Evolutionary conservation across 495 filamentous ascomycete species (phyloP), one percentile per base, ranked within the genome.

Genomic region (Podospora appendiculata): DNA sequence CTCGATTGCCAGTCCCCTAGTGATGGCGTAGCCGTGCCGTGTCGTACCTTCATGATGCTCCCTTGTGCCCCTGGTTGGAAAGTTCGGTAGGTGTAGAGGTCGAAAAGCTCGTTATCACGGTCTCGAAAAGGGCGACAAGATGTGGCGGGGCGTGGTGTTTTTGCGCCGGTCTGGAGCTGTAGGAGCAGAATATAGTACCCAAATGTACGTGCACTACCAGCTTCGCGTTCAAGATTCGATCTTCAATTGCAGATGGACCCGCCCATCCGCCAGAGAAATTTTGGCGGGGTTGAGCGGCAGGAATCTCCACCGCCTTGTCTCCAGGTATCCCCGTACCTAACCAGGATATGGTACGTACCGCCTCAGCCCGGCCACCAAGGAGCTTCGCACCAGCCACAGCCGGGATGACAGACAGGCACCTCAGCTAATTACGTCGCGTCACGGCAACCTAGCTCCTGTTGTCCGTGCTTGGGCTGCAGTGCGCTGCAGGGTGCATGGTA

Each of bases 281-380:
- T 67, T 67, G 64, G 64, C 60, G 64, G 64, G 64, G 60, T 65
- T 32, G 36, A 4, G 47, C 47, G 64, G 64, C 64, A 65, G 54
- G 58, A 64, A 34, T 6, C 0, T 25, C 53, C 17, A 67, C 61
- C 61, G 64, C 62, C 48, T 55, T 51, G 18, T 19, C 8, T 0
- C 34, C 18, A 6, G 8, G 42, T 35, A 61, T 47, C 58, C 53
- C 51, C 49, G 18, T 17, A 39, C 39, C 32, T 13, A 2, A 13
- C 9, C 39, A 48, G 49, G n/a, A n/a, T n/a, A n/a, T n/a, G n/a
- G n/a, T n/a, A n/a, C n/a, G n/a, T n/a, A n/a, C n/a, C n/a, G n/a
- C 51, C 56, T 58, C 62, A 59, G 18, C 2, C 25, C 2, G 5
- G 25, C 25, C 5, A 25, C 25, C 25, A 25, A 5, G 47, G 18